Evolutionary conservation across 2,329 filamentous ascomycete genomes (phyloP).

Genomic region (Ophiostoma himal-ulmi): DNA sequence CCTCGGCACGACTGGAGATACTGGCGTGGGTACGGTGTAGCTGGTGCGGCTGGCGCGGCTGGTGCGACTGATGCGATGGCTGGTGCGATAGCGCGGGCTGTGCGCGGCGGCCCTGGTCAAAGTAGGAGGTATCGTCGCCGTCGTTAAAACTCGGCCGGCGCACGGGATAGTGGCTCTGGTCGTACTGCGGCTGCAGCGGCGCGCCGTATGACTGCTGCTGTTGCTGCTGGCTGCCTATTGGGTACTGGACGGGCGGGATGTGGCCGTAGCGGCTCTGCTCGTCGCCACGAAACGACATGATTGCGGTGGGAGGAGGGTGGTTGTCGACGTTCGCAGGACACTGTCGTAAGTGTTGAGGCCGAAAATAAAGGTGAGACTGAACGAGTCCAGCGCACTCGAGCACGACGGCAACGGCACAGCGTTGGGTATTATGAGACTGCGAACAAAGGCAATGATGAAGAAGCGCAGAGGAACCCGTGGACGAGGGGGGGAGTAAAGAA

Average conservation of each 20-base stretch:
- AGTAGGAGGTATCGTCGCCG: conserved; percentile 62
- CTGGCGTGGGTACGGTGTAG: conserved; percentile 18
- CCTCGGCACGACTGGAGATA: conserved; percentile 36
- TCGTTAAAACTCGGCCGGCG: conserved; percentile 68
- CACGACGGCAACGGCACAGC: not conserved
- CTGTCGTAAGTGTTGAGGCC: not conserved
- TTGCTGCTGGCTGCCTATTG: conserved; percentile 39
- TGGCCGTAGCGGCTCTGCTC: conserved; percentile 60
- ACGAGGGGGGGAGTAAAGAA: not conserved
- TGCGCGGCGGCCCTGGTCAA: conserved; percentile 32
- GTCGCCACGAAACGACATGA: conserved; percentile 60
- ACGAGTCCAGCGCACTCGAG: not conserved
- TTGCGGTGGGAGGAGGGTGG: conserved; percentile 18
- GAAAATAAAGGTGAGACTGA: not conserved
- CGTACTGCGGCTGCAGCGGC: conserved; percentile 24
- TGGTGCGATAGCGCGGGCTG: not conserved
- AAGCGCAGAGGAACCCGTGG: not conserved
- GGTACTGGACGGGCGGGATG: conserved; percentile 60
- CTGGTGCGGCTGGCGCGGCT: conserved; percentile 11
- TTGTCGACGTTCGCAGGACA: not conserved
- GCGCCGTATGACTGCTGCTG: conserved; percentile 17
- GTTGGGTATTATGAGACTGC: not conserved
- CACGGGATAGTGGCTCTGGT: conserved; percentile 37
- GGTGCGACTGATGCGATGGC: not conserved
- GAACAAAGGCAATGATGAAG: not conserved